A percentile compares a stretch with the other conserved stretches of the same genome.
Evolutionary conservation across 2,329 filamentous ascomycete species (phyloP).

Genomic region (Helicocarpus griseus): DNA sequence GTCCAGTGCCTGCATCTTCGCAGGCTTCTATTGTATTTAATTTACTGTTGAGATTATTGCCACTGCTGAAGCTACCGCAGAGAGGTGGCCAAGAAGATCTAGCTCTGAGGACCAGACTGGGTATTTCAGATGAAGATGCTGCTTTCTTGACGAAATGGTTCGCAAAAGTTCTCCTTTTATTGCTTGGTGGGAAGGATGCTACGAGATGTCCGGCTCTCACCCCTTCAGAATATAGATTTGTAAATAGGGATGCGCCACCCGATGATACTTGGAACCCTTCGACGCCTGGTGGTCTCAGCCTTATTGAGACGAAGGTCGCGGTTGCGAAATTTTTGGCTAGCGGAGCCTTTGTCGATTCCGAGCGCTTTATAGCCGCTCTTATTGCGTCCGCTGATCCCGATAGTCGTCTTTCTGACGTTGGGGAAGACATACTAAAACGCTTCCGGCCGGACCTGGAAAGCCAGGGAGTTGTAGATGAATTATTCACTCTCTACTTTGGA

Average conservation of each 20-base stretch:
- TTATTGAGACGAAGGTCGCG: slow-evolving; percentile 60
- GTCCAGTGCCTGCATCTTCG: slow-evolving; percentile 26
- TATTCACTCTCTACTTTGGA: slow-evolving; percentile 68
- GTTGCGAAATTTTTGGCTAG: slow-evolving; percentile 67
- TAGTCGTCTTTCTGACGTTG: slow-evolving; percentile 64
- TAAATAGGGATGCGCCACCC: slow-evolving; percentile 47
- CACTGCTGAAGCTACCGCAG: slow-evolving; percentile 56
- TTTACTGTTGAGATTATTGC: slow-evolving; percentile 66
- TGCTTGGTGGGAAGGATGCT: slow-evolving; percentile 35
- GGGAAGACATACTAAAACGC: slow-evolving; percentile 80
- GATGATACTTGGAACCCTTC: slow-evolving; percentile 52
- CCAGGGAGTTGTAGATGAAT: slow-evolving; percentile 47
- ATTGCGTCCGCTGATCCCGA: slow-evolving; percentile 78
- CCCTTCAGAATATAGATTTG: slow-evolving; percentile 56
- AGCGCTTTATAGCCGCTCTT: slow-evolving; percentile 74
- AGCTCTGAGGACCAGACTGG: slow-evolving; percentile 55
- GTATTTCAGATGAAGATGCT: slow-evolving; percentile 62
- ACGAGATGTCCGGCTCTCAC: slow-evolving; percentile 52
- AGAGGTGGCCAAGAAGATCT: slow-evolving; percentile 71
- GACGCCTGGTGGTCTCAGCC: slow-evolving; percentile 51
- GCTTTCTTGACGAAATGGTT: slow-evolving; percentile 65
- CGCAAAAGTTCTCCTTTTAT: slow-evolving; percentile 64
- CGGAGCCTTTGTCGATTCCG: slow-evolving; percentile 71
- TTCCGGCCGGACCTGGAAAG: slow-evolving; percentile 62
- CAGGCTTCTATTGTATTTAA: slow-evolving; percentile 66